Base-by-base conservation (phyloP, 2,329 filamentous ascomycete species). In the Diplodia sapinea region DNA sequence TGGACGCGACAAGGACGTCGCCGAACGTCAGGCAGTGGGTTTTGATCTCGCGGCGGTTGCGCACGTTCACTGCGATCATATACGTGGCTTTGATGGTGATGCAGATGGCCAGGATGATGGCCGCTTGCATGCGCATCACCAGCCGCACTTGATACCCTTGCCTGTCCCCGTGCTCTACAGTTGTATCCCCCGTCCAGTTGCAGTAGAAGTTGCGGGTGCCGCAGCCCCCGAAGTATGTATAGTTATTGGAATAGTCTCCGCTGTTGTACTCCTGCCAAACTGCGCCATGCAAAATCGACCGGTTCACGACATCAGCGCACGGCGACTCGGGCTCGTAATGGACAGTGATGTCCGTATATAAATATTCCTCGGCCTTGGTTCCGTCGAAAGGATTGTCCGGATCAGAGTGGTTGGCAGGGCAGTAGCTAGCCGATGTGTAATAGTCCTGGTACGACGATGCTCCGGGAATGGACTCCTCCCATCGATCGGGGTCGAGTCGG, bases 101-200 rank as follows among this genome's bases (percentile, higher is more conserved):
- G 63, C 71, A 73, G 1, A 55, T 70, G 12, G 70, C 69, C 9
- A 77, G 71, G 7, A 74, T 72, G 47, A 77, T 72, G 8, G 73
- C 75, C 5, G 74, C 73, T 47, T 72, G 74, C 72, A 76, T 74
- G 15, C 75, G 72, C 23, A 77, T 69, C 56, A 75, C 76, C 17
- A 77, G 64, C n/a, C 40, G 23, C 26, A 5, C 31, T n/a, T 66
- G 36, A 13, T 49, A 26, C 15, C 43, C 23, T 12, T 29, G 56
- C 36, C 17, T 31, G 6, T 47, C 56, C 3, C 17, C 43, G 29
- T 13, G 13, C 1, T 40, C 15, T 3, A 23, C n/a, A 2, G 7
- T 51, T 7, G n/a, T 9, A 9, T 20, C 29, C 3, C 15, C 15
- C 11, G 13, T 29, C 4, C 17, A 23, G 3, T 38, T 5, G 50